A percentile compares a stretch with the other conserved stretches of the same genome.
Conservation (phyloP, 2,329 filamentous ascomycete genomes). For the Sphaerulina populicola region DNA sequence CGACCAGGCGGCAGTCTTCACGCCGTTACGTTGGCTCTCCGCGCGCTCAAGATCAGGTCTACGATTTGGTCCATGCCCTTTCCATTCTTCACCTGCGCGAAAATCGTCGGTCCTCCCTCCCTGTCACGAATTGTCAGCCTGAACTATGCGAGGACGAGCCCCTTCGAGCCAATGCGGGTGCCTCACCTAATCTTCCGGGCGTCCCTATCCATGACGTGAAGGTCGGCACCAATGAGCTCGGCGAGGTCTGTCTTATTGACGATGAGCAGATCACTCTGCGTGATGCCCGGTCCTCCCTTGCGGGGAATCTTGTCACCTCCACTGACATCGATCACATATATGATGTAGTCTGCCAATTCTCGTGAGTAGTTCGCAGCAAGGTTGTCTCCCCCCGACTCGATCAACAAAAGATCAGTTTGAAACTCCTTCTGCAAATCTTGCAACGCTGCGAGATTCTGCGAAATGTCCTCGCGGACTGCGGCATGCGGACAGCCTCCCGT, state of each 20-base stretch:
- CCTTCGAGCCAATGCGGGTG: neutral
- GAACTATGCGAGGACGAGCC: neutral
- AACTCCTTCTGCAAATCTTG: constrained; percentile 80
- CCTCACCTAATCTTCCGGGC: constrained; percentile 66
- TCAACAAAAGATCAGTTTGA: constrained; percentile 74
- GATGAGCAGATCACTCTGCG: constrained; percentile 83
- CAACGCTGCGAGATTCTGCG: constrained; percentile 81
- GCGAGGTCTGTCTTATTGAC: constrained; percentile 98
- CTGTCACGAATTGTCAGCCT: constrained; percentile 35
- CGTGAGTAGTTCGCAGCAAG: constrained; percentile 92
- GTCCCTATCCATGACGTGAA: constrained; percentile 90
- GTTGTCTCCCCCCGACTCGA: constrained; percentile 94
- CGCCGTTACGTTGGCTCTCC: constrained; percentile 47
- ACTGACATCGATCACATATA: constrained; percentile 96
- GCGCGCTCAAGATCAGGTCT: constrained; percentile 79
- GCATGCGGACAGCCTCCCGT: constrained; percentile 96
- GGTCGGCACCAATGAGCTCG: constrained; percentile 78
- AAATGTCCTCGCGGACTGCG: constrained; percentile 94
- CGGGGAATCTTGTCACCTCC: constrained; percentile 94
- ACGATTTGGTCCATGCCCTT: constrained; percentile 80
- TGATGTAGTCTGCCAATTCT: constrained; percentile 92
- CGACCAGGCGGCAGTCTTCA: too few species aligned
- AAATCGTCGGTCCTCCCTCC: constrained; percentile 89
- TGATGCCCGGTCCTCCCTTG: constrained; percentile 95
- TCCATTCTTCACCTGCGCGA: constrained; percentile 92